Evolutionary conservation across 345 rosid genomes (phyloP).

Genomic region (Eucalyptus cloeziana): DNA sequence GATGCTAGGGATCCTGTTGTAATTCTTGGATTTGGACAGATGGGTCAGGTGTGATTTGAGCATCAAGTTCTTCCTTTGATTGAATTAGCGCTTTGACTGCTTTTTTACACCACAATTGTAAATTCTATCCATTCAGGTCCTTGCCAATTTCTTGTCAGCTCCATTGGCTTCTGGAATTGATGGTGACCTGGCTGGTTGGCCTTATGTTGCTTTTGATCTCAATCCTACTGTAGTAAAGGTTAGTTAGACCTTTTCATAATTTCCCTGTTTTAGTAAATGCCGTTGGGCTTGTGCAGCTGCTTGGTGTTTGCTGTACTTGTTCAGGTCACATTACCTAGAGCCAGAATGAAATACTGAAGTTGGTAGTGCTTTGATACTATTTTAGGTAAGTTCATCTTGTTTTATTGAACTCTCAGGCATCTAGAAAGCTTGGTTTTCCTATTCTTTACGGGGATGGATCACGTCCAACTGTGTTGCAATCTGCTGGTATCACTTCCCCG

Average conservation of each 20-base stretch:
- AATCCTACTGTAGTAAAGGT: constrained; percentile 91
- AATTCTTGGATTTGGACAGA: constrained; percentile 88
- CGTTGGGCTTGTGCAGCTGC: neutral
- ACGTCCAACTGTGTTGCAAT: constrained; percentile 65
- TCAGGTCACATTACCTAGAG: neutral
- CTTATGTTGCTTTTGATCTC: constrained; percentile 87
- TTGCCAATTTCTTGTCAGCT: constrained; percentile 83
- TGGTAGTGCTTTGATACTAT: neutral
- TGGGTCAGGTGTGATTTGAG: constrained; percentile 64
- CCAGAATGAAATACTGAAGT: neutral
- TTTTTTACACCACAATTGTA: neutral
- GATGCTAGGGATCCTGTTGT: constrained; percentile 80
- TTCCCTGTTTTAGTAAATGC: neutral
- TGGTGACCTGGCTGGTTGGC: constrained; percentile 48
- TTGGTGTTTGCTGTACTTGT: neutral
- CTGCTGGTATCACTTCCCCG: constrained; percentile 84
- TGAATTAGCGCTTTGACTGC: neutral
- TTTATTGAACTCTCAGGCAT: constrained; percentile 30
- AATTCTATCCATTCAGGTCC: constrained; percentile 39
- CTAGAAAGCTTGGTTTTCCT: constrained; percentile 80
- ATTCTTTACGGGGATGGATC: constrained; percentile 89
- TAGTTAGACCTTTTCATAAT: neutral
- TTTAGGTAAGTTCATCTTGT: neutral
- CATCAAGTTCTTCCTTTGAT: neutral
- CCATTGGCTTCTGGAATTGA: constrained; percentile 73